These are phyloP conservation scores for Colletotrichum noveboracense DNA, from an alignment of 2,329 filamentous ascomycete species.

Conservation along the genomic window DNA sequence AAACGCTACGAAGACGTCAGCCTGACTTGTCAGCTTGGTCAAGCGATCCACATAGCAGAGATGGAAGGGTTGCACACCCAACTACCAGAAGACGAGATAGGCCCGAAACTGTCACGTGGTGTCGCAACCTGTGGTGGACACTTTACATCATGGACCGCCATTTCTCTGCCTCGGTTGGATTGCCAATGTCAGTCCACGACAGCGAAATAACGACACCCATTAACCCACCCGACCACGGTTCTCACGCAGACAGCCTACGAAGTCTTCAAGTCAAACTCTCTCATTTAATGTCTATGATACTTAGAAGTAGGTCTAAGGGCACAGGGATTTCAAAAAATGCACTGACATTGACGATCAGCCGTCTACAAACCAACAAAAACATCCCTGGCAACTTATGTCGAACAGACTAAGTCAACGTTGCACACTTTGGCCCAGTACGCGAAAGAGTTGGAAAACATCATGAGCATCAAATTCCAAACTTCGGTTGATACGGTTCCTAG, in stretches of 20 bases:
- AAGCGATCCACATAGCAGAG: conserved; percentile 44
- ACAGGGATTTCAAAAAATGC: accelerated
- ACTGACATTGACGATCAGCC: background rate
- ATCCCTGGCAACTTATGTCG: background rate
- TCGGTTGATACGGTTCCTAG: background rate
- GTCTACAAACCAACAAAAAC: background rate
- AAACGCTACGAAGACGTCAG: background rate
- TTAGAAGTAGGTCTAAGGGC: background rate
- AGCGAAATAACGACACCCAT: background rate
- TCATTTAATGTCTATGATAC: background rate
- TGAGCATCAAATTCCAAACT: background rate
- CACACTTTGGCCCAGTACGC: background rate
- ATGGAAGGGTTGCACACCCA: conserved; percentile 44
- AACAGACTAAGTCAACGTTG: background rate
- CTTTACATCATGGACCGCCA: conserved; percentile 45
- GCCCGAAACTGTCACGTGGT: conserved; percentile 34
- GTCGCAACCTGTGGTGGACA: conserved; percentile 45
- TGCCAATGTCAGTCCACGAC: background rate
- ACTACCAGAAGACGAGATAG: conserved; percentile 40
- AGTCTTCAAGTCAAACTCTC: background rate
- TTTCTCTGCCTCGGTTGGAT: conserved; percentile 32
- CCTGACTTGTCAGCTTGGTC: conserved; percentile 33
- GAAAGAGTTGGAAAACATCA: background rate
- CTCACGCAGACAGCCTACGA: background rate
- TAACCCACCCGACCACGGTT: background rate